Percentiles rank a stretch among this genome's conserved stretches.
These are phyloP conservation scores for Ogataea nakhonphanomensis DNA, from an alignment of 805 yeast species.

Conservation along the genomic window DNA sequence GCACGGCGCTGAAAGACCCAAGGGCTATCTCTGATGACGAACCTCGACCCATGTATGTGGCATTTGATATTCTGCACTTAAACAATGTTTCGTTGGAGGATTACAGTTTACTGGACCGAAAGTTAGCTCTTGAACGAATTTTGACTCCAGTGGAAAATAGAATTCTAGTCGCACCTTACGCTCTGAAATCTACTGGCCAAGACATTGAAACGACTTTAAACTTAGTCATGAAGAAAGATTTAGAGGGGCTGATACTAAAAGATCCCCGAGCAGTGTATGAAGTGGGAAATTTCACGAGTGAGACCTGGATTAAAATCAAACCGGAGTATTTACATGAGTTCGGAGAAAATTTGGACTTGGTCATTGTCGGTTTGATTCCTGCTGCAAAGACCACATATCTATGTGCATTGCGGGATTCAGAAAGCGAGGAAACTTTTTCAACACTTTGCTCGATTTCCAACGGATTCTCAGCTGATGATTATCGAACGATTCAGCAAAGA, in stretches of 20 bases:
- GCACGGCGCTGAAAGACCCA: slow-evolving; percentile 58
- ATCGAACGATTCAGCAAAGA: slow-evolving; percentile 49
- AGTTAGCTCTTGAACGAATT: slow-evolving; percentile 44
- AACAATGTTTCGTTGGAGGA: slow-evolving; percentile 64
- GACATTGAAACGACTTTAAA: slow-evolving; percentile 58
- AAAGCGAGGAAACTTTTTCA: slow-evolving; percentile 41
- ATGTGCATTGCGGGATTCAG: slow-evolving; percentile 61
- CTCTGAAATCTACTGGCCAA: slow-evolving; percentile 39
- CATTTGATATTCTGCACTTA: slow-evolving; percentile 69
- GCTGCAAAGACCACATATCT: slow-evolving; percentile 69
- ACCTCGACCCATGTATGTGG: slow-evolving; percentile 52
- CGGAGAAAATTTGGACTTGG: slow-evolving; percentile 81
- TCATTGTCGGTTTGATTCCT: slow-evolving; percentile 73
- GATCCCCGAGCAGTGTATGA: slow-evolving; percentile 54
- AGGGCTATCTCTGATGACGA: slow-evolving; percentile 16
- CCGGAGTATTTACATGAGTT: slow-evolving; percentile 86
- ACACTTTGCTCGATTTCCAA: slow-evolving; percentile 81
- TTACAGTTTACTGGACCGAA: slow-evolving; percentile 54
- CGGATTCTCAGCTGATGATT: slow-evolving; percentile 70
- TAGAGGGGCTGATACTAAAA: slow-evolving; percentile 85
- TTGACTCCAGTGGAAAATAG: slow-evolving; percentile 42
- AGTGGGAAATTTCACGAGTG: slow-evolving; percentile 54
- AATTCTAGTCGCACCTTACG: slow-evolving; percentile 46
- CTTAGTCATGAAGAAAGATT: slow-evolving; percentile 53
- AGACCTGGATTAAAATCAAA: slow-evolving; percentile 81